Conservation (phyloP, 176 grass and related monocot genomes). For the Rhynchospora breviuscula region DNA sequence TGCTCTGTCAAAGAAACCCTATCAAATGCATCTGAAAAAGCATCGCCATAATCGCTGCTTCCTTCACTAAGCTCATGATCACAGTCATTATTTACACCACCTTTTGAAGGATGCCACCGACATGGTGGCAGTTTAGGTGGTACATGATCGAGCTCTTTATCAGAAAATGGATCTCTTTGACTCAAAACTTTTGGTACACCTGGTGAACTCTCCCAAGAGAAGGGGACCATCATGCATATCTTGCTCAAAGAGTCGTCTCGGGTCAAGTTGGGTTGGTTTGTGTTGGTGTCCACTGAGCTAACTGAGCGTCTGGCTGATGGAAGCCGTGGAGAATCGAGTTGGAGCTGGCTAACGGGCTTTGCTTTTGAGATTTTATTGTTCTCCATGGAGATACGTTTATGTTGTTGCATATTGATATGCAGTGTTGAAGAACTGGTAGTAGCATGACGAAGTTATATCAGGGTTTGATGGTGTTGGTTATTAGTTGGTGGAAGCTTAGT, state of each 20-base stretch:
- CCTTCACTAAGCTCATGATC: slow-evolving; percentile 40
- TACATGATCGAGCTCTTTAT: slow-evolving; percentile 20
- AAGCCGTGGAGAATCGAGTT: slow-evolving; percentile 65
- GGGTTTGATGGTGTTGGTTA: slow-evolving; percentile 15
- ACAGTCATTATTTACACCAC: slow-evolving; percentile 8
- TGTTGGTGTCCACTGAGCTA: slow-evolving; percentile 21
- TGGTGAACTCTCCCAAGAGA: slow-evolving; percentile 94
- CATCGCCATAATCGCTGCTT: slow-evolving; percentile 40
- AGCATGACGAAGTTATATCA: slow-evolving; percentile 17
- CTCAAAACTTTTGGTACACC: slow-evolving; percentile 52
- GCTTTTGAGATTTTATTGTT: slow-evolving; percentile 9
- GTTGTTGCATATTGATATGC: slow-evolving; percentile 29
- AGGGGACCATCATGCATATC: slow-evolving; percentile 55
- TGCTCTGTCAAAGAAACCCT: slow-evolving; percentile 52
- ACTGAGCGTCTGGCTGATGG: slow-evolving; percentile 65
- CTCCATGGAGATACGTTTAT: slow-evolving; percentile 12
- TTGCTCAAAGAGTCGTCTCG: slow-evolving; percentile 30
- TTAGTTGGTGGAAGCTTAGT: slow-evolving; percentile 21
- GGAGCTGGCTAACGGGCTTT: slow-evolving; percentile 25
- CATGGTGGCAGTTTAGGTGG: slow-evolving; percentile 56
- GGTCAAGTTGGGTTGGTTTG: slow-evolving; percentile 22
- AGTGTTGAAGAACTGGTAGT: slow-evolving; percentile 16
- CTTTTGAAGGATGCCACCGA: slow-evolving; percentile 21
- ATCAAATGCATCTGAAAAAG: slow-evolving; percentile 67
- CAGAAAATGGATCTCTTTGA: background rate